phyloP scores from a whole-genome alignment of 768 basidiomycete species.

The Suillus brevipes region DNA sequence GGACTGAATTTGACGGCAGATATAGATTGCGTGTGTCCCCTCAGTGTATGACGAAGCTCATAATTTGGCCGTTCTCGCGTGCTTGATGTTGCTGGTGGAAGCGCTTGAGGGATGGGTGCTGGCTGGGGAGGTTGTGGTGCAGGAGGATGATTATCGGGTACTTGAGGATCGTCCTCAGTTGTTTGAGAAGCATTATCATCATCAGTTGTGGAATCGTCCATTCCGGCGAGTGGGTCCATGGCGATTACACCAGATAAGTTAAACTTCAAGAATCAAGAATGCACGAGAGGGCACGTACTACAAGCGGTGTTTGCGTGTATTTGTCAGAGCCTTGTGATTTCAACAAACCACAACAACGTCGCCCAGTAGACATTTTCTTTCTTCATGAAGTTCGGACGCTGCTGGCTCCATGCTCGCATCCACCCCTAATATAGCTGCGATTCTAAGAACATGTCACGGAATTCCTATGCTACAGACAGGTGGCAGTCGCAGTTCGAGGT shows the following conservation, averaged over 20 bases:
- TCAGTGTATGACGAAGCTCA: conserved; percentile 61
- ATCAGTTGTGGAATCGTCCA: conserved; percentile 50
- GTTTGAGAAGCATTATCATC: conserved; percentile 77
- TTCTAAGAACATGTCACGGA: not conserved
- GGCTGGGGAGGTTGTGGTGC: conserved; percentile 39
- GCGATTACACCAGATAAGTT: not conserved
- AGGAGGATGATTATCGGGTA: conserved; percentile 59
- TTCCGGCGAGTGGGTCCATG: conserved; percentile 24
- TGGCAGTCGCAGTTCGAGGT: not conserved
- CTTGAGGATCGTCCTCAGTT: conserved; percentile 81
- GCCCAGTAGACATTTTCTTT: too few relatives aligned
- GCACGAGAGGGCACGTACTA: too few relatives aligned
- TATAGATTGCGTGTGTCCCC: conserved; percentile 80
- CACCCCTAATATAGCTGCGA: not conserved
- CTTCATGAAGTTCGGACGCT: not conserved
- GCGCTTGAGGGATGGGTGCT: conserved; percentile 28
- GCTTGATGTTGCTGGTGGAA: conserved; percentile 36
- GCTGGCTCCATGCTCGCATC: not conserved
- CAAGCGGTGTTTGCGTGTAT: conserved; percentile 10
- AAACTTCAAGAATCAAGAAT: not conserved
- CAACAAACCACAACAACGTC: conserved; percentile 28
- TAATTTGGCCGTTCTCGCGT: conserved; percentile 59
- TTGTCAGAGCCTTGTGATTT: conserved; percentile 24
- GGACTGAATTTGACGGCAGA: conserved; percentile 92
- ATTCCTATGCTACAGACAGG: not conserved